phyloP scores from a whole-genome alignment of 2,329 filamentous ascomycete species.

The Rutstroemia sp. region DNA sequence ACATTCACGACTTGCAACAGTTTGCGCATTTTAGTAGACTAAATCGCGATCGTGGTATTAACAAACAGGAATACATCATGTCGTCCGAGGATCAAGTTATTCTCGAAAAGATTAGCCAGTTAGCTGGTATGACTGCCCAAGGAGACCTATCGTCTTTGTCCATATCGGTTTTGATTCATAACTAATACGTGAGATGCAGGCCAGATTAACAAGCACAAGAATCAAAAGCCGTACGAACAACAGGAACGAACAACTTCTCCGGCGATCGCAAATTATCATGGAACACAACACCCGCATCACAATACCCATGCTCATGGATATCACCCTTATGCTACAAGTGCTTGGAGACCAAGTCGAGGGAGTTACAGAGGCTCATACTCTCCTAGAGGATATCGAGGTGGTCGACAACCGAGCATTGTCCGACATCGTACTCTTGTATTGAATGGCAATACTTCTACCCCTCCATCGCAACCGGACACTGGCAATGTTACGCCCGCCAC shows the following conservation, averaged over 20 bases:
- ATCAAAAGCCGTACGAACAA: constrained; percentile 40
- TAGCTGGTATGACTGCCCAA: constrained; percentile 41
- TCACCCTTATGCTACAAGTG: constrained; percentile 21
- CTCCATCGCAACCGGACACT: constrained; percentile 11
- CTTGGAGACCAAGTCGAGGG: constrained; percentile 24
- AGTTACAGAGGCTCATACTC: constrained; percentile 20
- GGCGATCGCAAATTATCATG: constrained; percentile 11
- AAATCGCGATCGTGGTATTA: constrained; percentile 11
- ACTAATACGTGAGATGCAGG: constrained; percentile 37
- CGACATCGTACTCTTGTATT: constrained; percentile 58
- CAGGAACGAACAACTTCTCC: constrained; percentile 13
- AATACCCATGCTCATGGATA: constrained; percentile 13
- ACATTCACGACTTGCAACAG: no score
- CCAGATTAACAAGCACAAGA: constrained; percentile 75
- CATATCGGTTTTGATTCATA: constrained; percentile 3
- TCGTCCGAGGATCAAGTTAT: constrained; percentile 50
- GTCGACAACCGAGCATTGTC: constrained; percentile 35
- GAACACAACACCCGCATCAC: constrained; percentile 8
- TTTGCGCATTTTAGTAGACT: no score
- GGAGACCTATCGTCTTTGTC: constrained; percentile 41
- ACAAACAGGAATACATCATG: constrained; percentile 23
- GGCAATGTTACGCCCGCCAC: constrained; percentile 8
- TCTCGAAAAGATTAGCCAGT: constrained; percentile 46
- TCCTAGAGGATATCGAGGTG: constrained; percentile 29
- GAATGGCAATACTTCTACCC: constrained; percentile 35